phyloP scores from a whole-genome alignment of 345 rosid genomes.

The Eucalyptus cloeziana region DNA sequence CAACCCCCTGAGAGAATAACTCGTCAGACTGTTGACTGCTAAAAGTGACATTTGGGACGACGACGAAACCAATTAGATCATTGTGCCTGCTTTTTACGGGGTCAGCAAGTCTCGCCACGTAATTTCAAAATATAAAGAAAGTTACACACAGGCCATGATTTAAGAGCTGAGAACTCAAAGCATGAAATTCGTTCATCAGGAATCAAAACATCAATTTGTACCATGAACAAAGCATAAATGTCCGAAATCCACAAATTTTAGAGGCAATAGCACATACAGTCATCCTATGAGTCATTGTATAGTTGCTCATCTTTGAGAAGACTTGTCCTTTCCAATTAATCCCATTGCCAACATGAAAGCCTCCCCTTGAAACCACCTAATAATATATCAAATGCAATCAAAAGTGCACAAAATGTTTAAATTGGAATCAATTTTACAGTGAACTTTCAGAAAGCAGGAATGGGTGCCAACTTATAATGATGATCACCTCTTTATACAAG shows the following conservation, averaged over 20 bases:
- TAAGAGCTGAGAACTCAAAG: background rate
- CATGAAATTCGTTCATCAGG: background rate
- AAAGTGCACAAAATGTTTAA: background rate
- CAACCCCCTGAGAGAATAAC: constrained; percentile 29
- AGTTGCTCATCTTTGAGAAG: constrained; percentile 47
- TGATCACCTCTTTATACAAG: constrained; percentile 34
- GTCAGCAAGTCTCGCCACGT: background rate
- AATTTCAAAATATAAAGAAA: background rate
- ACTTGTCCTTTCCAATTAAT: constrained; percentile 58
- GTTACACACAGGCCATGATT: background rate
- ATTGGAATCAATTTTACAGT: background rate
- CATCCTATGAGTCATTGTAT: constrained; percentile 42
- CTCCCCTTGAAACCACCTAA: constrained; percentile 47
- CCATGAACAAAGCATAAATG: background rate
- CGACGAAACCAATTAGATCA: background rate
- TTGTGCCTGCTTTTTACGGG: background rate
- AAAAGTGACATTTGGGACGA: background rate
- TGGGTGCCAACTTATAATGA: background rate
- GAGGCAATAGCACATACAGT: constrained; percentile 12
- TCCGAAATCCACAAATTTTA: background rate
- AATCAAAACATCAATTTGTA: background rate
- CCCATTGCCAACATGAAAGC: constrained; percentile 48
- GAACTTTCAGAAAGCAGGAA: background rate
- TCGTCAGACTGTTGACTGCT: background rate
- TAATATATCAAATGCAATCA: background rate